phyloP scores from a whole-genome alignment of 441 rosid species.

The Populus tomentosa region DNA sequence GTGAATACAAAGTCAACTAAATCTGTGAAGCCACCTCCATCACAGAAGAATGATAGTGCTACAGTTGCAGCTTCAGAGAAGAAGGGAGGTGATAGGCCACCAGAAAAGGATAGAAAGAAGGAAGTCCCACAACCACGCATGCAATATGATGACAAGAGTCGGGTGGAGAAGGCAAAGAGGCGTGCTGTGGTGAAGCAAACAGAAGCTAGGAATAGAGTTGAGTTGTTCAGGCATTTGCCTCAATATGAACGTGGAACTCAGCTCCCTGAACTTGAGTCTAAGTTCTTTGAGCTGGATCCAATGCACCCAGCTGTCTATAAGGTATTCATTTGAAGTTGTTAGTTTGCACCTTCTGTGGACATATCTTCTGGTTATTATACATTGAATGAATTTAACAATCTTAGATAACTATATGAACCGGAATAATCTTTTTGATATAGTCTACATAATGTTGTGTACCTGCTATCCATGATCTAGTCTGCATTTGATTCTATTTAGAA shows the following conservation, averaged over 20 bases:
- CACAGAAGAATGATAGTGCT: slow-evolving; percentile 45
- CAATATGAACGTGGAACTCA: slow-evolving; percentile 76
- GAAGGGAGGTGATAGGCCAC: slow-evolving; percentile 45
- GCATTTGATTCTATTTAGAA: background rate
- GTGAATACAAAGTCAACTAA: slow-evolving; percentile 48
- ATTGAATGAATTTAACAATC: slow-evolving; percentile 15
- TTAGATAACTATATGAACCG: background rate
- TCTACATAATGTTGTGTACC: background rate
- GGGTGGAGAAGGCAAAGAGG: slow-evolving; percentile 80
- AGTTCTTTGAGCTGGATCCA: slow-evolving; percentile 62
- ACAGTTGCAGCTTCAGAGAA: slow-evolving; percentile 52
- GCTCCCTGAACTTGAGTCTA: slow-evolving; percentile 61
- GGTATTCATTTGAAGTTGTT: slow-evolving; percentile 33
- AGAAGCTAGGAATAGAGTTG: slow-evolving; percentile 83
- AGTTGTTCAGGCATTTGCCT: slow-evolving; percentile 85
- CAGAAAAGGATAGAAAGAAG: slow-evolving; percentile 75
- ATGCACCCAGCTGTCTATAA: slow-evolving; percentile 82
- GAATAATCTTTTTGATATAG: background rate
- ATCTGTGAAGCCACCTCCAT: slow-evolving; percentile 46
- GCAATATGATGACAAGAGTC: slow-evolving; percentile 80
- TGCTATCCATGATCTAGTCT: background rate
- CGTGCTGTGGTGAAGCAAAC: slow-evolving; percentile 69
- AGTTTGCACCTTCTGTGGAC: slow-evolving; percentile 20
- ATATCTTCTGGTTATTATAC: slow-evolving; percentile 7
- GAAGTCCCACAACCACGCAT: slow-evolving; percentile 94